Evolutionary conservation across 2,329 filamentous ascomycete species (phyloP).

Genomic region (Penicillium sp.): DNA sequence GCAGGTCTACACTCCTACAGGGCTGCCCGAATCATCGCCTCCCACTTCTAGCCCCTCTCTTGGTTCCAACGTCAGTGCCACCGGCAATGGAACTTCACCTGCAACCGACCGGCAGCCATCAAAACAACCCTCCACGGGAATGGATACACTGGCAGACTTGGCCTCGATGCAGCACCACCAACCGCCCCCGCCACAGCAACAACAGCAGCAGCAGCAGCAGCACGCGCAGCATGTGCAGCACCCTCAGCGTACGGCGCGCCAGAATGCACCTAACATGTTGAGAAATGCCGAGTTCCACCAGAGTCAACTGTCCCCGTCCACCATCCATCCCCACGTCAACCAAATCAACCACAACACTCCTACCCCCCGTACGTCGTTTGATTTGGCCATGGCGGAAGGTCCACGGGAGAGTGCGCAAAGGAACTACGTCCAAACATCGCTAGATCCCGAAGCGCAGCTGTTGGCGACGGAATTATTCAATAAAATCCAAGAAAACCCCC

Average conservation of each 20-base stretch:
- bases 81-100: slow-evolving; percentile 39
- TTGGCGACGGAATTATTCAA: slow-evolving; percentile 44
- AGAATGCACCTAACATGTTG: slow-evolving; percentile 39
- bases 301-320: slow-evolving; percentile 46
- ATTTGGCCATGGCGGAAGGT: slow-evolving; percentile 48
- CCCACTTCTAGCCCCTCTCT: slow-evolving; percentile 35
- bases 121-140: slow-evolving; percentile 48
- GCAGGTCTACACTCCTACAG: slow-evolving; percentile 43
- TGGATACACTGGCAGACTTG: slow-evolving; percentile 52
- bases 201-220: not conserved
- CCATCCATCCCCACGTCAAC: slow-evolving; percentile 43
- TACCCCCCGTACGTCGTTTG: slow-evolving; percentile 47
- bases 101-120: slow-evolving; percentile 36
- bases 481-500: slow-evolving; percentile 48
- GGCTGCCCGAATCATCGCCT: slow-evolving; percentile 41
- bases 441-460: slow-evolving; percentile 44
- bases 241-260: slow-evolving; percentile 39
- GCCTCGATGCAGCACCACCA: slow-evolving; percentile 49
- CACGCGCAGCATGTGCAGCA: not conserved
- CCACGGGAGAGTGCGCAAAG: slow-evolving; percentile 41
- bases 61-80: slow-evolving; percentile 25
- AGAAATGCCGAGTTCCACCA: slow-evolving; percentile 45
- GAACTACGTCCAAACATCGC: slow-evolving; percentile 45
- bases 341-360: slow-evolving; percentile 40
- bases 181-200: not conserved